These are phyloP conservation scores for Oidiodendron maius DNA, from an alignment of 495 filamentous ascomycete species.

Conservation along the genomic window DNA sequence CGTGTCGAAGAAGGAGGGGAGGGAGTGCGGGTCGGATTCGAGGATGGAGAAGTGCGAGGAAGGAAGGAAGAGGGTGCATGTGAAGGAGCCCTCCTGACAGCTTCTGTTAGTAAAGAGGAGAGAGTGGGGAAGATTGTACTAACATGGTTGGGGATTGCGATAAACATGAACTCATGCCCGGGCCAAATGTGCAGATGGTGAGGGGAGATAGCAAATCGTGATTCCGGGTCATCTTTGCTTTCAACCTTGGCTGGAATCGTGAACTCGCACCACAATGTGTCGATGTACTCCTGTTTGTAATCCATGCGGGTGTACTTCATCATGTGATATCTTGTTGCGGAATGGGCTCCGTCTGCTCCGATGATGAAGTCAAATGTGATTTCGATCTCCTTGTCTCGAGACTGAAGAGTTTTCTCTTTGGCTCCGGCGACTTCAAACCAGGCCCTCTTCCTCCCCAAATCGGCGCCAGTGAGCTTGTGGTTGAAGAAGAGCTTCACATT, in stretches of 20 bases:
- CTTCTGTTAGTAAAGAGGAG: neutral
- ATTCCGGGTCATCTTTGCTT: slow-evolving; percentile 32
- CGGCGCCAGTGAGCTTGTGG: slow-evolving; percentile 82
- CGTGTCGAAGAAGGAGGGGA: slow-evolving; percentile 67
- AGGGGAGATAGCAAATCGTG: slow-evolving; percentile 71
- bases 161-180: slow-evolving; percentile 90
- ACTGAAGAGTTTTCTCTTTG: neutral
- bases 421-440: slow-evolving; percentile 67
- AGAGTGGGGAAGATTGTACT: slow-evolving; percentile 7
- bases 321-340: slow-evolving; percentile 78
- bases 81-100: slow-evolving; percentile 76
- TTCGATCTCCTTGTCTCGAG: slow-evolving; percentile 42
- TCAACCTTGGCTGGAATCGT: slow-evolving; percentile 54
- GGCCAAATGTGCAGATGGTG: slow-evolving; percentile 99
- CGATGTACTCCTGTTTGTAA: slow-evolving; percentile 93
- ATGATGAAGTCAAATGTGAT: slow-evolving; percentile 86
- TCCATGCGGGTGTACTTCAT: slow-evolving; percentile 89
- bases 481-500: slow-evolving; percentile 91
- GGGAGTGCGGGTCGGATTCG: slow-evolving; percentile 42
- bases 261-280: slow-evolving; percentile 97
- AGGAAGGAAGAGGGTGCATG: slow-evolving; percentile 88
- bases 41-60: slow-evolving; percentile 52
- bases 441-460: slow-evolving; percentile 69
- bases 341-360: slow-evolving; percentile 95
- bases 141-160: slow-evolving; percentile 79